Evolutionary conservation across 1,139 yeast genomes (phyloP).

Genomic region (Candida neerlandica): DNA sequence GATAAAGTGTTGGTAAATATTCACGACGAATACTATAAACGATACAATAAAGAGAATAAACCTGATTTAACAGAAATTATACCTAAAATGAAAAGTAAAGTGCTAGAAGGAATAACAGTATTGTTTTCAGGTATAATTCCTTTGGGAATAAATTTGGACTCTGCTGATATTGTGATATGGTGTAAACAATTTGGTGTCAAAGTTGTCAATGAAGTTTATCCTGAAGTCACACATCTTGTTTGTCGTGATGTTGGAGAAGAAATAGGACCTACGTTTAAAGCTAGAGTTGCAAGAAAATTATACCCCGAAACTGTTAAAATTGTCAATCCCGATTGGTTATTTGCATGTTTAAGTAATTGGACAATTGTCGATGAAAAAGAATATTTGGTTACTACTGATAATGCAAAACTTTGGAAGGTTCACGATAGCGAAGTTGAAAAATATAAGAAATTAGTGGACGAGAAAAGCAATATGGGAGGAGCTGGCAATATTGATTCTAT

Average conservation of each 20-base stretch:
- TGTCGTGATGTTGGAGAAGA: constrained; percentile 70
- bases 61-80: constrained; percentile 71
- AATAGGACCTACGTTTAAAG: constrained; percentile 63
- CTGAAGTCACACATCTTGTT: constrained; percentile 85
- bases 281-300: constrained; percentile 67
- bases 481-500: constrained; percentile 32
- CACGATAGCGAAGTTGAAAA: constrained; percentile 46
- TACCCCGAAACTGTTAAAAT: constrained; percentile 65
- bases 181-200: constrained; percentile 88
- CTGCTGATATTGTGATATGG: constrained; percentile 89
- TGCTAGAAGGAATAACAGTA: constrained; percentile 69
- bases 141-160: constrained; percentile 65
- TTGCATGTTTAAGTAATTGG: constrained; percentile 85
- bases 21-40: constrained; percentile 66
- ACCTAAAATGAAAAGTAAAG: constrained; percentile 68
- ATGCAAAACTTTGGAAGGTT: constrained; percentile 41
- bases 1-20: constrained; percentile 63
- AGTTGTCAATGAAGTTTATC: constrained; percentile 72
- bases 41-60: constrained; percentile 34
- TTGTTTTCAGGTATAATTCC: constrained; percentile 89
- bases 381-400: constrained; percentile 54
- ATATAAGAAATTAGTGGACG: constrained; percentile 38
- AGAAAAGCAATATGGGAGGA: constrained; percentile 17
- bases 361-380: constrained; percentile 63
- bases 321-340: constrained; percentile 93